Percentiles rank a stretch among this genome's conserved stretches.
These are phyloP conservation scores for Calvatia gigantea DNA, from an alignment of 768 basidiomycete genomes.

Conservation along the genomic window DNA sequence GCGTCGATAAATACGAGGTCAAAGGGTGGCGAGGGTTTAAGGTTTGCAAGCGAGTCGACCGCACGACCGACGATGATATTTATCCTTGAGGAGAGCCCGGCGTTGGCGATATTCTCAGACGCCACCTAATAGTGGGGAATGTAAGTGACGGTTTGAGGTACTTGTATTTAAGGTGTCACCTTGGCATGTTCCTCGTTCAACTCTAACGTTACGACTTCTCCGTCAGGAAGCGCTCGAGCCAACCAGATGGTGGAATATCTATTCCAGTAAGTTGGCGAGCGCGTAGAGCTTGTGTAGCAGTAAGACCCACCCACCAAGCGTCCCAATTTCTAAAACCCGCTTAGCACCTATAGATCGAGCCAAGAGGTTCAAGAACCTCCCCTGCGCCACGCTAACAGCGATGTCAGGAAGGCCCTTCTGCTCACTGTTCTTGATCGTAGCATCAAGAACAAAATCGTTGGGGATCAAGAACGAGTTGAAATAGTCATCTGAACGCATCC, in stretches of 20 bases:
- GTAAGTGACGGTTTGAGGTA: not conserved
- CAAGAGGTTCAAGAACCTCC: conserved; percentile 53
- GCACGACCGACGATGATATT: conserved; percentile 51
- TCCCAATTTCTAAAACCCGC: conserved; percentile 61
- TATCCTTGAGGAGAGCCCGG: conserved; percentile 48
- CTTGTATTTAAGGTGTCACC: conserved; percentile 21
- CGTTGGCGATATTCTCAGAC: conserved; percentile 49
- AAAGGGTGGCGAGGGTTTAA: conserved; percentile 48
- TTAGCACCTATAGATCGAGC: conserved; percentile 50
- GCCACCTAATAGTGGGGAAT: conserved; percentile 43
- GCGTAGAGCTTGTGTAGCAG: too few relatives aligned
- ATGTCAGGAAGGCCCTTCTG: conserved; percentile 49
- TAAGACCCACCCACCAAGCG: conserved; percentile 61
- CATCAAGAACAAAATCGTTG: conserved; percentile 39
- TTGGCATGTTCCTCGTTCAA: conserved; percentile 41
- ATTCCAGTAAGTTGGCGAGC: too few relatives aligned
- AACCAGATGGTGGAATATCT: conserved; percentile 45
- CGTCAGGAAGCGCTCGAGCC: conserved; percentile 47
- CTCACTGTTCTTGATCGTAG: conserved; percentile 34
- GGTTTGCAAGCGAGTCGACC: conserved; percentile 41
- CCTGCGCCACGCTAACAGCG: conserved; percentile 50
- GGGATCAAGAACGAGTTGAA: conserved; percentile 53
- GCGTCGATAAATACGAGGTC: conserved; percentile 75
- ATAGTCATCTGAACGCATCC: conserved; percentile 51
- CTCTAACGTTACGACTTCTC: conserved; percentile 47